Evolutionary conservation across 2,329 filamentous ascomycete genomes (phyloP), one percentile per base, ranked within the genome.

Genomic region (Chaetomiaceae sp.): DNA sequence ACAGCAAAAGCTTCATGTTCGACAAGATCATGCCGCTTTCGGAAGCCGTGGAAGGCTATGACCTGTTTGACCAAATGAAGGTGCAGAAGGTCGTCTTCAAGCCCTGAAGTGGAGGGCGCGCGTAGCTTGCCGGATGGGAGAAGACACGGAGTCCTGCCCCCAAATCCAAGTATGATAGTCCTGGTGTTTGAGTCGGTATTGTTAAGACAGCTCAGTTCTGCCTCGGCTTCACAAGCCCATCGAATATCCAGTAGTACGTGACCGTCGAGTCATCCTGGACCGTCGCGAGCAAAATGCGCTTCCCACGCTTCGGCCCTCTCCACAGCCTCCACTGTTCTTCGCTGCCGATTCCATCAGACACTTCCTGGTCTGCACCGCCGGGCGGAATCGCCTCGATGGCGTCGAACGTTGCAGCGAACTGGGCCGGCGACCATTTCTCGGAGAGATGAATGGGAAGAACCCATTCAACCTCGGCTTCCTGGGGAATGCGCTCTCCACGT

Each of bases 221-320:
- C 53, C 89, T 78, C 22, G 89, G 89, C 74, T 92, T 94, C 49
- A 92, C 87, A 59, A 91, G 83, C n/a, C 88, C 89, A 68, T 92
- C 88, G 64, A 92, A 88, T 68, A 92, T 82, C 58, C 91, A 79
- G 66, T 94, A 94, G 71, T 92, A 94, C 37, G 89, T 86, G 17
- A 94, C 79, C 0, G 89, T 92, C 59, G 88, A 91, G 70, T 94
- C 89, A 63, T 87, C 83, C 65, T 90, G 85, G 44, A 90, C 73
- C 3, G 85, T 87, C 15, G 86, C 88, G 47, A 94, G 73, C n/a
- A 92, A 66, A 11, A 91, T 68, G 56, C 88, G 77, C 74, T 91
- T 92, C 44, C 74, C 73, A 17, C 80, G 74, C 55, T 69, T 76
- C 39, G 68, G 67, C 37, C 68, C 70, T 52, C 68, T 72, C 74